Base-by-base conservation (phyloP, 1,139 yeast species). In the Geotrichum fermentans region DNA sequence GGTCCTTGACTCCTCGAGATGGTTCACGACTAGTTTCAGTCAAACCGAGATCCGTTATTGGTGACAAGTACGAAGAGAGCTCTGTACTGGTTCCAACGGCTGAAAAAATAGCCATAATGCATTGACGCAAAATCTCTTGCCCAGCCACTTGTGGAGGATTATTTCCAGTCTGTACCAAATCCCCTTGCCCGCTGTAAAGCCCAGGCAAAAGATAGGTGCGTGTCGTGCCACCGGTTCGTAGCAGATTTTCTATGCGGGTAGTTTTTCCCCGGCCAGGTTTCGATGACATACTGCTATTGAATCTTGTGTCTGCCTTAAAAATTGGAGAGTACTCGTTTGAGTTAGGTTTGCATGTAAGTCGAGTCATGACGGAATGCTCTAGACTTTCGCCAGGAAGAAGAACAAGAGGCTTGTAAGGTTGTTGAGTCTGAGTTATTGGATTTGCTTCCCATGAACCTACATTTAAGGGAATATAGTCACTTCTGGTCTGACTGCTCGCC, bases 251-350 rank as follows among this genome's bases (percentile, higher is more conserved):
- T 34, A 47, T 39, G 1, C 47, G 38, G 4, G 42, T 43, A 2
- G 21, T 17, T 14, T 39, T 37, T 2, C 45, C 39, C 2, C 30
- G 14, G 11, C 43, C 14, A 16, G 17, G n/a, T 20, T 32, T 37
- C 17, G 30, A n/a, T 3, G 35, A 17, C 3, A 39, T 21, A n/a
- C 43, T 11, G 21, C 35, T 35, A 16, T 42, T 37, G 26, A 30
- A 43, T 11, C 40, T 20, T 5, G 38, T 20, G 32, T 47, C 51
- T 5, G 45, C 34, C 29, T 43, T 43, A 13, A 34, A 32, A 38
- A 47, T 43, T 11, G 51, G 51, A 8, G 44, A 38, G 26, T 34
- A 43, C 16, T 47, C 51, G 18, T 47, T 47, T n/a, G 47, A 47
- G 28, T 28, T 30, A 32, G 38, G 26, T 24, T 26, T 42, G 34